These are phyloP conservation scores for Angophora floribunda DNA, from an alignment of 345 rosid genomes.

Conservation along the genomic window DNA sequence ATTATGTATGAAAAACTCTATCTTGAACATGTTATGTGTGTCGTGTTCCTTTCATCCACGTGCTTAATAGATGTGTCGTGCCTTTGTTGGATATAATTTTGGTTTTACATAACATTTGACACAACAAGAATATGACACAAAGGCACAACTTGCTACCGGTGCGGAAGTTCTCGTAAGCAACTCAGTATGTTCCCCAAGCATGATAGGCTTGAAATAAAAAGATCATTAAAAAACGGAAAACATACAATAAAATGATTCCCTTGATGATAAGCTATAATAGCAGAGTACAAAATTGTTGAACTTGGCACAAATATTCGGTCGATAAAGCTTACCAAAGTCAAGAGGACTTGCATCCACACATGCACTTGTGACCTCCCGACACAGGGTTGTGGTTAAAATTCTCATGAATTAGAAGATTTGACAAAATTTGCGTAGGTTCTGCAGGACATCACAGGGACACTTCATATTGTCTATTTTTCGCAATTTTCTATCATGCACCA, in stretches of 20 bases:
- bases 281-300: neutral
- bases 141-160: neutral
- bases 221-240: too few relatives aligned
- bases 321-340: slow-evolving; percentile 45
- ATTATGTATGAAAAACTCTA: neutral
- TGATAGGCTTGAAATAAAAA: neutral
- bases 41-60: neutral
- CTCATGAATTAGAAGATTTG: slow-evolving; percentile 64
- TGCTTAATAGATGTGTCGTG: neutral
- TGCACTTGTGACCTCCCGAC: slow-evolving; percentile 71
- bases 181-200: neutral
- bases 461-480: slow-evolving; percentile 46
- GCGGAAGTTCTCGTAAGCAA: neutral
- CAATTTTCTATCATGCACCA: slow-evolving; percentile 73
- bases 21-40: neutral
- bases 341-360: slow-evolving; percentile 58
- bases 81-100: neutral
- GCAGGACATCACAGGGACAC: slow-evolving; percentile 54
- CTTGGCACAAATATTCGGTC: neutral
- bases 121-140: neutral
- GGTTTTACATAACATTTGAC: neutral
- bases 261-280: neutral
- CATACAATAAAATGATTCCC: neutral
- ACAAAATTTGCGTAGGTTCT: slow-evolving; percentile 62
- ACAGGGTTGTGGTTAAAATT: slow-evolving; percentile 70